A percentile compares a stretch with the other conserved stretches of the same genome.
Conservation (phyloP, 2,329 filamentous ascomycete species). For the Exophiala lecanii-corni region DNA sequence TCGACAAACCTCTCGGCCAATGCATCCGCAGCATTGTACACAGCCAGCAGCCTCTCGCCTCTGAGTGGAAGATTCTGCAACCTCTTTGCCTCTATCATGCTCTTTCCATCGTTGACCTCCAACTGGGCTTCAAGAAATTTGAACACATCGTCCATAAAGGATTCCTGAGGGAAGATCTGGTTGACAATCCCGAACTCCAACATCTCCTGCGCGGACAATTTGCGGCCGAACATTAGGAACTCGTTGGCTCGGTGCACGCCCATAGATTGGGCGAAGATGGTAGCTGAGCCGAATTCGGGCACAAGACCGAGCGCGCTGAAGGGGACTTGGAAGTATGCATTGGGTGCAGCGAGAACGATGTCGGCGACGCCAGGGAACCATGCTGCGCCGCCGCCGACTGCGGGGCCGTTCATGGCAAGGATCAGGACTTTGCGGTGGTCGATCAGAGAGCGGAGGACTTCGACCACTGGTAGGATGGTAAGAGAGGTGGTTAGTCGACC, state of each 20-base stretch:
- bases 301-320: constrained; percentile 47
- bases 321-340: constrained; percentile 46
- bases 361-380: constrained; percentile 49
- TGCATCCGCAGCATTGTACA: constrained; percentile 46
- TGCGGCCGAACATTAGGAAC: constrained; percentile 49
- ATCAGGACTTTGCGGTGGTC: constrained; percentile 50
- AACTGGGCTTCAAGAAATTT: constrained; percentile 43
- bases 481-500: no score
- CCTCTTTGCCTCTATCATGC: constrained; percentile 51
- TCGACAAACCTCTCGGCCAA: constrained; percentile 47
- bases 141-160: constrained; percentile 40
- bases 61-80: constrained; percentile 45
- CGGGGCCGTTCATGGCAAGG: constrained; percentile 48
- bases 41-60: constrained; percentile 42
- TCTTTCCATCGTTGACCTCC: constrained; percentile 50
- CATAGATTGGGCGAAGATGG: constrained; percentile 44
- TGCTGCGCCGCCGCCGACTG: constrained; percentile 47
- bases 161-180: constrained; percentile 38
- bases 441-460: constrained; percentile 33
- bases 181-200: constrained; percentile 45
- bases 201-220: constrained; percentile 41
- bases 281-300: constrained; percentile 46
- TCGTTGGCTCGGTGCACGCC: constrained; percentile 50
- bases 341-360: constrained; percentile 44
- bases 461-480: constrained; percentile 4